Percentiles rank a stretch among this genome's conserved stretches.
These are phyloP conservation scores for Spencermartinsiella ligniputridi DNA, from an alignment of 1,139 yeast species.

Conservation along the genomic window DNA sequence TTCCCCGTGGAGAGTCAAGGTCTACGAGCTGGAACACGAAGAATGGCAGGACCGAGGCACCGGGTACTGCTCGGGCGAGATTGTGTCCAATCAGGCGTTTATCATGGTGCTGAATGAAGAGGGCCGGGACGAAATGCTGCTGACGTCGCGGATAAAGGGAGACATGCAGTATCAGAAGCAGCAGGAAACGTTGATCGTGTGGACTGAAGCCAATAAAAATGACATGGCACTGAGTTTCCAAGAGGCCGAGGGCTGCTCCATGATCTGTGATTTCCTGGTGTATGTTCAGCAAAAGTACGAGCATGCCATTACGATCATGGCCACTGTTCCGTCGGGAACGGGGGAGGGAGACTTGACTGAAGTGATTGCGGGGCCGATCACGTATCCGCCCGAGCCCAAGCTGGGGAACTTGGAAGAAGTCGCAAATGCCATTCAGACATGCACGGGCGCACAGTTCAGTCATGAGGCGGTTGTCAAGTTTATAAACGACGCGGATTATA, in stretches of 20 bases:
- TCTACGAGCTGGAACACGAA: conserved; percentile 72
- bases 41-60: conserved; percentile 94
- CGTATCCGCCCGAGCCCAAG: conserved; percentile 59
- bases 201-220: conserved; percentile 78
- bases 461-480: conserved; percentile 31
- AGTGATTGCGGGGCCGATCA: conserved; percentile 74
- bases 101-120: conserved; percentile 72
- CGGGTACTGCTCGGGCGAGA: conserved; percentile 78
- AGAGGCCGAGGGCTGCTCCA: conserved; percentile 85
- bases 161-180: conserved; percentile 84
- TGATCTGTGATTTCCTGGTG: conserved; percentile 74
- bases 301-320: conserved; percentile 67
- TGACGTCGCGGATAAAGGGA: conserved; percentile 67
- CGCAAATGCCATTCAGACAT: conserved; percentile 37
- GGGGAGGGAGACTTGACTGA: conserved; percentile 56
- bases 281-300: conserved; percentile 60
- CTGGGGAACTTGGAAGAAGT: conserved; percentile 42
- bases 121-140: conserved; percentile 52
- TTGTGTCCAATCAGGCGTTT: conserved; percentile 47
- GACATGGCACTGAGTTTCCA: conserved; percentile 91
- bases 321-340: conserved; percentile 52
- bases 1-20: conserved; percentile 76
- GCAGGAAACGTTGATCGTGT: conserved; percentile 89
- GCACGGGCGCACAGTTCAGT: conserved; percentile 28
- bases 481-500: conserved; percentile 41